Evolutionary conservation across 331 rosid species (phyloP).

Genomic region (Quercus phellos): DNA sequence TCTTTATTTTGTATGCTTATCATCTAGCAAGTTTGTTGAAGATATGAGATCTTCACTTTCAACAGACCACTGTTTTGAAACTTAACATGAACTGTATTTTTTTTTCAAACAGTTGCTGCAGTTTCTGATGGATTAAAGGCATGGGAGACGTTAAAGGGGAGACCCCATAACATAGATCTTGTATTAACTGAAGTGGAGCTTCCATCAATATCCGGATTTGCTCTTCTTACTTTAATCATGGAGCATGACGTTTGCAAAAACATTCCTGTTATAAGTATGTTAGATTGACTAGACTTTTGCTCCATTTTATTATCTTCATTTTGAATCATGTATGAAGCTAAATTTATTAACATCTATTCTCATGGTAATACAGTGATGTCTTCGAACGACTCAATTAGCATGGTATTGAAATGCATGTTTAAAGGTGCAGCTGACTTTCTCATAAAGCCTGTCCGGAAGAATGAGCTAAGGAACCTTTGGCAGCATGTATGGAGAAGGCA

Average conservation of each 20-base stretch:
- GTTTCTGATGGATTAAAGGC: constrained; percentile 93
- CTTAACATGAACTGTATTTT: constrained; percentile 5
- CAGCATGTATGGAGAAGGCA: constrained; percentile 99
- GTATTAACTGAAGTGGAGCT: constrained; percentile 89
- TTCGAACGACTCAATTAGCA: constrained; percentile 69
- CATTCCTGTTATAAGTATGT: constrained; percentile 95
- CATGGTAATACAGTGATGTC: constrained; percentile 72
- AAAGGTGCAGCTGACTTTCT: constrained; percentile 97
- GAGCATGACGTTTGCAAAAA: constrained; percentile 88
- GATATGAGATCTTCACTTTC: no score
- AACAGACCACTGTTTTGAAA: no score
- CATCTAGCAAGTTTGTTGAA: no score
- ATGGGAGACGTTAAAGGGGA: constrained; percentile 86
- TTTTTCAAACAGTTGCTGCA: constrained; percentile 72
- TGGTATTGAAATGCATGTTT: constrained; percentile 84
- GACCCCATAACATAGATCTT: constrained; percentile 61
- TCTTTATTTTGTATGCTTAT: no score
- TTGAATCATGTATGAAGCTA: no score
- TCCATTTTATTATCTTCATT: no score
- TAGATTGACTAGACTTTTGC: background rate
- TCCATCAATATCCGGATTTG: constrained; percentile 89
- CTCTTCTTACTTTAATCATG: constrained; percentile 77
- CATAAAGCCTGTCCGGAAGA: constrained; percentile 84
- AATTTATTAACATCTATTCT: no score
- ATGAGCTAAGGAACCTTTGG: constrained; percentile 92